phyloP scores from a whole-genome alignment of 1,139 yeast genomes.

The Hansenula lynferdii region DNA sequence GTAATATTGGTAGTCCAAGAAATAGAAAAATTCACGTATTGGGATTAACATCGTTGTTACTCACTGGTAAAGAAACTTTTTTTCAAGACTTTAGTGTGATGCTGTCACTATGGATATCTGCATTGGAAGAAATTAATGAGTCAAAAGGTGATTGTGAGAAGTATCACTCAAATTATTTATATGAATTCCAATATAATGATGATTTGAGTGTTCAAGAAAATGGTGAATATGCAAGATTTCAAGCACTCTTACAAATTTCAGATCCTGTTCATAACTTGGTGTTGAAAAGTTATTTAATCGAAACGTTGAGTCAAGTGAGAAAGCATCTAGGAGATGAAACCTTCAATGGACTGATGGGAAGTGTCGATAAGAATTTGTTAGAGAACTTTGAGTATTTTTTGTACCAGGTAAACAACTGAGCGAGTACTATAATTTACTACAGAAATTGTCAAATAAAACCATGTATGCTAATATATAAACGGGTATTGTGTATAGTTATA shows the following conservation, averaged over 20 bases:
- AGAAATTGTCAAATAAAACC: too few species aligned
- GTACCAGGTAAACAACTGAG: slow-evolving; percentile 2
- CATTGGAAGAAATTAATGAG: slow-evolving; percentile 75
- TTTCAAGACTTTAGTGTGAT: slow-evolving; percentile 34
- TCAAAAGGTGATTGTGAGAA: slow-evolving; percentile 54
- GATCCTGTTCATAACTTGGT: slow-evolving; percentile 63
- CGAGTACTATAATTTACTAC: not conserved
- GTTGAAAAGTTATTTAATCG: slow-evolving; percentile 33
- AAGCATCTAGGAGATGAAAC: slow-evolving; percentile 24
- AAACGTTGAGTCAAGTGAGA: slow-evolving; percentile 26
- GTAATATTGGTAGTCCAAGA: slow-evolving; percentile 60
- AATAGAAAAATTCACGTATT: slow-evolving; percentile 58
- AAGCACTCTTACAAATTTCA: slow-evolving; percentile 34
- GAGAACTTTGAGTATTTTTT: slow-evolving; percentile 31
- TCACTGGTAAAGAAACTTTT: slow-evolving; percentile 27
- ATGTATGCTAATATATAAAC: too few species aligned
- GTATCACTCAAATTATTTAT: slow-evolving; percentile 54
- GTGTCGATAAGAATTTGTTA: slow-evolving; percentile 23
- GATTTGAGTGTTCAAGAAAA: slow-evolving; percentile 44
- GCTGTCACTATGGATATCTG: slow-evolving; percentile 49
- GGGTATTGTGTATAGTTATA: too few species aligned
- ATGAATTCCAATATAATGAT: slow-evolving; percentile 32
- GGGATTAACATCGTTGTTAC: slow-evolving; percentile 47
- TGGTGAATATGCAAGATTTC: slow-evolving; percentile 56
- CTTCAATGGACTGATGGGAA: slow-evolving; percentile 22